phyloP scores from a whole-genome alignment of 1,284 basidiomycete genomes.

The Paramarasmius palmivorus region DNA sequence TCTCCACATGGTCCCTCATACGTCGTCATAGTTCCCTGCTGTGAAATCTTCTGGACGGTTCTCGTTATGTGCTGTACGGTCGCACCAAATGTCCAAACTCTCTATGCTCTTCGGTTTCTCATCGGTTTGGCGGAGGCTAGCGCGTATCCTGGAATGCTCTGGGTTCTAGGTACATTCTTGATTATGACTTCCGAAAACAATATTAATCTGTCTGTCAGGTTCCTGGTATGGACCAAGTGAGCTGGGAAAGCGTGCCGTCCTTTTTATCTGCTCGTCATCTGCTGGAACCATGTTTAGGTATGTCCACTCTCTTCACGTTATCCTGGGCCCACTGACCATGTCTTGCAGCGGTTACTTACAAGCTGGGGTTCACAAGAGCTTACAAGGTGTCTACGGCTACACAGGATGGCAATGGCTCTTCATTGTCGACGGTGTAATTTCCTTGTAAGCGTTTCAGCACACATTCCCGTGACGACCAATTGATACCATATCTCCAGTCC shows the following conservation, averaged over 20 bases:
- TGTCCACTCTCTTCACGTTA: neutral
- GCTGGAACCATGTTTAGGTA: constrained; percentile 11
- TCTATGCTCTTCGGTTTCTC: constrained; percentile 14
- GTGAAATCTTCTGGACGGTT: constrained; percentile 12
- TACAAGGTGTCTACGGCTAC: constrained; percentile 10
- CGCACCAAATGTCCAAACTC: constrained; percentile 7
- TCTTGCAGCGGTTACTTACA: constrained; percentile 9
- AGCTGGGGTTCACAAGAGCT: constrained; percentile 10
- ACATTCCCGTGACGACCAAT: neutral
- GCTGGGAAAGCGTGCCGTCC: constrained; percentile 10
- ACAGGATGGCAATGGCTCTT: constrained; percentile 16
- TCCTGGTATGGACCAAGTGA: constrained; percentile 13
- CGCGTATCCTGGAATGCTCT: constrained; percentile 12
- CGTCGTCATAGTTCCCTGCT: constrained; percentile 6
- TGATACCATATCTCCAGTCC: neutral
- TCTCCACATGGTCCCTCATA: neutral
- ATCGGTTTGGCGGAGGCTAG: constrained; percentile 11
- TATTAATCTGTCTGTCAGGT: too few species aligned
- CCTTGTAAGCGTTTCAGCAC: constrained; percentile 12
- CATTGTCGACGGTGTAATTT: constrained; percentile 14
- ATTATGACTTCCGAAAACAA: too few species aligned
- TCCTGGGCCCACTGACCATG: too few species aligned
- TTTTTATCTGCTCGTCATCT: constrained; percentile 10
- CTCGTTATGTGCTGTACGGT: constrained; percentile 11
- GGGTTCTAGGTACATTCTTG: constrained; percentile 4